These are phyloP conservation scores for Bacidia gigantensis DNA, from an alignment of 495 filamentous ascomycete species.

Conservation along the genomic window DNA sequence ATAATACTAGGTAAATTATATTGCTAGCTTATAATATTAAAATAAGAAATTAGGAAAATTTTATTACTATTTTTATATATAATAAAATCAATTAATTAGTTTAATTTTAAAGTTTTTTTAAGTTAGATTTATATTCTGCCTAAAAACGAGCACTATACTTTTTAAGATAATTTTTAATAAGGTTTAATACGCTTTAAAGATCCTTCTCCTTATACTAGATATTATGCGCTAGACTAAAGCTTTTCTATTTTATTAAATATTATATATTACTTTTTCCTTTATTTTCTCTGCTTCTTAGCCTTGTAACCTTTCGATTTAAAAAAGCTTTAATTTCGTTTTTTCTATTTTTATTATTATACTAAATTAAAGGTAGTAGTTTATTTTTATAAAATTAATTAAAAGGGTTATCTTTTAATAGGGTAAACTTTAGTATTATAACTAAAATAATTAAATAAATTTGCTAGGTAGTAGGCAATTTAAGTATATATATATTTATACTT, in stretches of 20 bases:
- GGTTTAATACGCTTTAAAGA: not conserved
- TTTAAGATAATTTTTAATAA: not conserved
- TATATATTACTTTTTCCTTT: not conserved
- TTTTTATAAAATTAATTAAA: not conserved
- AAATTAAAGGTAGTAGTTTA: not conserved
- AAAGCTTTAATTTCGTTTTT: not conserved
- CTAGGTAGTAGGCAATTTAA: not conserved
- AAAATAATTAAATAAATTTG: not conserved
- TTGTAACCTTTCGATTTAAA: not conserved
- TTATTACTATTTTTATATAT: too few species aligned
- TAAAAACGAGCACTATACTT: not conserved
- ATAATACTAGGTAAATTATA: too few species aligned
- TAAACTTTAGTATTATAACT: not conserved
- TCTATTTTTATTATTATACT: not conserved
- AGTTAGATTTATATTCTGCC: not conserved
- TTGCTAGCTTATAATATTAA: too few species aligned
- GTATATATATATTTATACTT: not conserved
- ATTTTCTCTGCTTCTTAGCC: not conserved
- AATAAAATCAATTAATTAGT: too few species aligned
- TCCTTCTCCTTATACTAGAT: not conserved
- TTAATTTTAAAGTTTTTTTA: too few species aligned
- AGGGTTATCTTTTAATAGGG: not conserved
- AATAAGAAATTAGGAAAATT: too few species aligned
- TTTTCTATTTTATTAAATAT: constrained; percentile 2
- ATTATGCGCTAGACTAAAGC: not conserved